Evolutionary conservation across 2,329 filamentous ascomycete species (phyloP).

Genomic region (Diaporthe caulivora): DNA sequence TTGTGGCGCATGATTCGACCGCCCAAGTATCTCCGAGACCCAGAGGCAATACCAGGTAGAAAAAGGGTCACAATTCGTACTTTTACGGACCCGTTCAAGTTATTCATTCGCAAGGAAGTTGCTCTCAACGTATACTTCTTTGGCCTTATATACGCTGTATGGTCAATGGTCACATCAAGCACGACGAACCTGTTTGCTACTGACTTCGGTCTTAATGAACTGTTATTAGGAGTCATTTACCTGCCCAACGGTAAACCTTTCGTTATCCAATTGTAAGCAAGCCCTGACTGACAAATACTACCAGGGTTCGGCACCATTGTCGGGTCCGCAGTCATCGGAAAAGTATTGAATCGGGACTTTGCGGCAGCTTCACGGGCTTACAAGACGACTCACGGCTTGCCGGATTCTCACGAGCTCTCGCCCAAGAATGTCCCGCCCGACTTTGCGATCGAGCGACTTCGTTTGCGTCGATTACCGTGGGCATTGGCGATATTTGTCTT

Average conservation of each 20-base stretch:
- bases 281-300: neutral
- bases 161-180: conserved; percentile 62
- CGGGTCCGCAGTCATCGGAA: conserved; percentile 55
- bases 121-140: conserved; percentile 57
- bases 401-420: conserved; percentile 45
- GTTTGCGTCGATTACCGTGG: conserved; percentile 55
- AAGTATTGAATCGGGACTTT: conserved; percentile 56
- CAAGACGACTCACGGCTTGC: conserved; percentile 45
- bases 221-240: conserved; percentile 44
- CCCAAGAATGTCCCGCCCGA: conserved; percentile 47
- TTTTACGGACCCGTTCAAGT: conserved; percentile 53
- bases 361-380: conserved; percentile 45
- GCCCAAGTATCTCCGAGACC: conserved; percentile 32
- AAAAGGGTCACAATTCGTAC: conserved; percentile 49
- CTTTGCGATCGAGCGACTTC: conserved; percentile 57
- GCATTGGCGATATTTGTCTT: conserved; percentile 52
- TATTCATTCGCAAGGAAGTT: conserved; percentile 60
- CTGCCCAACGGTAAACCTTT: conserved; percentile 43
- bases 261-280: fast-evolving
- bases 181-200: conserved; percentile 55
- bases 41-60: neutral
- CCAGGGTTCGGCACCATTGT: conserved; percentile 52
- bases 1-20: conserved; percentile 48
- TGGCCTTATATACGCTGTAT: conserved; percentile 58
- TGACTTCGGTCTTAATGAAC: conserved; percentile 44